Base-by-base conservation (phyloP, 129 eudicot species). In the Chrysanthemum seticuspe region DNA sequence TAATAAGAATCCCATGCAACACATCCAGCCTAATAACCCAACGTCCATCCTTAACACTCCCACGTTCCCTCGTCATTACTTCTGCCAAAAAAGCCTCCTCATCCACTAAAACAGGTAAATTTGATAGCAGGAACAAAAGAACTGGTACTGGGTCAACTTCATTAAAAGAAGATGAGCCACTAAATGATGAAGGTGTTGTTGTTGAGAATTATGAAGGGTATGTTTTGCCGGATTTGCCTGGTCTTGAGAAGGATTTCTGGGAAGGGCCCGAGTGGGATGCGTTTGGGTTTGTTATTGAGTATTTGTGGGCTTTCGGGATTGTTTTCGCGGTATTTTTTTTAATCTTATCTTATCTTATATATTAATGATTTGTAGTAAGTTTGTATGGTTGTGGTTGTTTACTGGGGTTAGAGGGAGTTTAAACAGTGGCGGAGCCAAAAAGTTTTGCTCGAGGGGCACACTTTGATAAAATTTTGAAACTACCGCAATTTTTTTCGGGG, bases 241-340 rank as follows among this genome's bases (percentile, higher is more conserved):
- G 99, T 34, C 79, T 64, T 48, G 81, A 87, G 72, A 76, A 87
- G 61, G 95, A 89, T 65, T 90, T 90, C 54, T 94, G 96, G 96
- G 99, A 94, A 65, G 99, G 99, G 1, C 82, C 96, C n/a, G 79
- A 94, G 61, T 90, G 96, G 99, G 99, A 94, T 76, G 93, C 51
- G 68, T 62, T 94, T 31, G 99, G 99, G 0, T 90, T 94, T 83
- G 80, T 94, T 51, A 52, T 94, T 7, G 93, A 94, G 81, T 94
- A 94, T 57, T 13, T 94, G 87, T 88, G 99, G 99, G 99, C 99
- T 78, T 90, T 94, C 54, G 96, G 99, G 62, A 73, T 94, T 71
- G 74, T 90, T 69, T 90, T 94, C 60, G 93, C 96, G 89, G 99
- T 93, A 84, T 7, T 1, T 13, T 50, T 16, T 10, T 49, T 0